Evolutionary conservation across 306 rosid genomes (phyloP).

Genomic region (Vigna trinervia): DNA sequence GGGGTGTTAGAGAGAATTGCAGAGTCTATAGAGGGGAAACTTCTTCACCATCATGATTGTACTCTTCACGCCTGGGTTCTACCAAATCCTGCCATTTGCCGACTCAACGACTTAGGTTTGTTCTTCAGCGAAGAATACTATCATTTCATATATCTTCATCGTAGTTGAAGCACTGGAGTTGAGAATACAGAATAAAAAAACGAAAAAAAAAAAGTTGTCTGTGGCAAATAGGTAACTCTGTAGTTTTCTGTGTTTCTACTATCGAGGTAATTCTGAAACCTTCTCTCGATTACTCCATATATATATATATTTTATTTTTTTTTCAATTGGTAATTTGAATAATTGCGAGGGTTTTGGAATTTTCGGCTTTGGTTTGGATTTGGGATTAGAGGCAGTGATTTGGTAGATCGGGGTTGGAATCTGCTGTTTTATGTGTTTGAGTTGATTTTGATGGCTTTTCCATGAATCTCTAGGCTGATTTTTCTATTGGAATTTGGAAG

Average conservation of each 20-base stretch:
- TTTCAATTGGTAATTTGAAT: too few species aligned
- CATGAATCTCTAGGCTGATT: background rate
- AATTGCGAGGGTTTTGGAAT: background rate
- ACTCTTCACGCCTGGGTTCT: background rate
- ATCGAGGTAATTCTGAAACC: slow-evolving; percentile 20
- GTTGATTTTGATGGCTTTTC: background rate
- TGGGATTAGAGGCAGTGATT: slow-evolving; percentile 8
- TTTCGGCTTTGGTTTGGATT: background rate
- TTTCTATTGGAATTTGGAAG: background rate
- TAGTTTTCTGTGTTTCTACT: slow-evolving; percentile 17
- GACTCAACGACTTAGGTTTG: background rate
- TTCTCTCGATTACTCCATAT: background rate
- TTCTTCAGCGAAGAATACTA: too few species aligned
- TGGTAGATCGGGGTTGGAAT: slow-evolving; percentile 44
- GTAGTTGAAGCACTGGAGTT: too few species aligned
- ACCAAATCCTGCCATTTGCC: background rate
- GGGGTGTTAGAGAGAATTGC: slow-evolving; percentile 1
- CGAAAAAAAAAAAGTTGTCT: background rate
- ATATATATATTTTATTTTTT: too few species aligned
- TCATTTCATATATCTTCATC: too few species aligned
- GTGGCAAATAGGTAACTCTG: slow-evolving; percentile 9
- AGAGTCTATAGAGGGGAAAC: background rate
- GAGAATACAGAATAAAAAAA: too few species aligned
- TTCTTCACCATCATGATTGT: background rate
- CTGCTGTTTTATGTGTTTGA: background rate